Conservation (phyloP, 2,329 filamentous ascomycete species). For the Orbilia oligospora region DNA sequence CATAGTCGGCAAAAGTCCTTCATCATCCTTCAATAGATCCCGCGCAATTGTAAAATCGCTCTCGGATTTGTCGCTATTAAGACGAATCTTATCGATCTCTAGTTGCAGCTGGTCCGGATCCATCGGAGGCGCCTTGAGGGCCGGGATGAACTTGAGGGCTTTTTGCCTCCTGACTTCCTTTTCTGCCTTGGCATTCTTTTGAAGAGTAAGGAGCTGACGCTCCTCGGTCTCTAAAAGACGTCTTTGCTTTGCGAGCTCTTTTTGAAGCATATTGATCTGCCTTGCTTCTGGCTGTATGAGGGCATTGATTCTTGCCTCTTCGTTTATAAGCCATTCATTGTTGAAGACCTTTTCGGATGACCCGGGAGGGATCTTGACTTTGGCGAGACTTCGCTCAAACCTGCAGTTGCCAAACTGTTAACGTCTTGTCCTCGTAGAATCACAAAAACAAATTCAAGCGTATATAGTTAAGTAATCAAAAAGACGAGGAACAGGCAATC, state of each 20-base stretch:
- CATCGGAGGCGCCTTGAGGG: conserved; percentile 54
- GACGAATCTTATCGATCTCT: conserved; percentile 58
- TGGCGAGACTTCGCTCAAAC: conserved; percentile 60
- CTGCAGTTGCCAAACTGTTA: conserved; percentile 45
- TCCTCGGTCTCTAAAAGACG: conserved; percentile 61
- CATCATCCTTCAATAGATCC: conserved; percentile 45
- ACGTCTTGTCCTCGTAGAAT: not conserved
- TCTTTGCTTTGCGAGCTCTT: conserved; percentile 61
- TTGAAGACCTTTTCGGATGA: conserved; percentile 63
- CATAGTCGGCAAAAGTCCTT: conserved; percentile 47
- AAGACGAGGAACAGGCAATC: conserved; percentile 30
- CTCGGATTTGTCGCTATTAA: conserved; percentile 36
- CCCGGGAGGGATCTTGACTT: conserved; percentile 62
- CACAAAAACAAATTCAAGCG: not conserved
- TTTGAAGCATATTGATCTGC: conserved; percentile 63
- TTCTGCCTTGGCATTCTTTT: conserved; percentile 62
- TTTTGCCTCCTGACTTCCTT: conserved; percentile 62
- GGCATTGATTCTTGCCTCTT: conserved; percentile 62
- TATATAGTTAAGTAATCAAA: not conserved
- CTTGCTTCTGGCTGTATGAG: conserved; percentile 62
- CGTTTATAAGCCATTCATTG: conserved; percentile 63
- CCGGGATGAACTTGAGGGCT: conserved; percentile 56
- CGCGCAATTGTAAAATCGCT: conserved; percentile 56
- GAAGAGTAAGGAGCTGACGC: conserved; percentile 58
- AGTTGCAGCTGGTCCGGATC: conserved; percentile 52